Evolutionary conservation across 2,329 filamentous ascomycete species (phyloP), one percentile per base, ranked within the genome.

Genomic region (Claviceps sp.): DNA sequence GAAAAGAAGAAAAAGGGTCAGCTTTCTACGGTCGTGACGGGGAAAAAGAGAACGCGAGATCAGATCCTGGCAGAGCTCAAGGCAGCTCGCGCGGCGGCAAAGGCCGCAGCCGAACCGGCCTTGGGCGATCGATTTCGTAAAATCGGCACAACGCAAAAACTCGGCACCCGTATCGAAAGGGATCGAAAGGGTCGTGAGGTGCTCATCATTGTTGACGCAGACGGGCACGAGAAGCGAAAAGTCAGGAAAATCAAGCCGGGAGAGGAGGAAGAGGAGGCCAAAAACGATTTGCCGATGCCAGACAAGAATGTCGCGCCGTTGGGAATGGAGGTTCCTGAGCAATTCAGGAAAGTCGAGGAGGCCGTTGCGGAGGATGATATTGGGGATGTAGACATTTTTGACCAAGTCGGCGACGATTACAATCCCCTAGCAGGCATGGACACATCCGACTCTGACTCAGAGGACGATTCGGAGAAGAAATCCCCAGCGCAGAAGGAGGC

Each of bases 11-110:
- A 84, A 61, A 82, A 79, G 56, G 81, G 82, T 0, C 75, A 82
- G 54, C 65, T 84, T 51, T 77, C 81, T 5, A 75, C 75, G 0
- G 68, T 74, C 1, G 73, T 70, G 2, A 68, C 78, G 0, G 79
- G 80, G 0, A 79, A 75, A 62, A 85, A 84, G 60, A 70, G 82
- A 55, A 81, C 78, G 22, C 70, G 82, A 54, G 76, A 85, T 58
- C 82, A 85, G 58, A 83, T 86, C 42, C 56, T 86, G 46, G 82
- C 82, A 1, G 81, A 85, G 50, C 66, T 85, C 59, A 85, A 83
- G 61, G 81, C 81, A 1, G 71, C 78, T 2, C 72, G 82, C 54
- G 71, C 75, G 51, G 81, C 81, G 1, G 79, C 80, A 24, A 81
- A 81, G 58, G 72, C 73, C 13, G 67, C 73, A 55, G 64, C 72